Percentiles rank a stretch among this genome's conserved stretches.
These are phyloP conservation scores for Talaromyces proteolyticus DNA, from an alignment of 495 filamentous ascomycete species.

Conservation along the genomic window DNA sequence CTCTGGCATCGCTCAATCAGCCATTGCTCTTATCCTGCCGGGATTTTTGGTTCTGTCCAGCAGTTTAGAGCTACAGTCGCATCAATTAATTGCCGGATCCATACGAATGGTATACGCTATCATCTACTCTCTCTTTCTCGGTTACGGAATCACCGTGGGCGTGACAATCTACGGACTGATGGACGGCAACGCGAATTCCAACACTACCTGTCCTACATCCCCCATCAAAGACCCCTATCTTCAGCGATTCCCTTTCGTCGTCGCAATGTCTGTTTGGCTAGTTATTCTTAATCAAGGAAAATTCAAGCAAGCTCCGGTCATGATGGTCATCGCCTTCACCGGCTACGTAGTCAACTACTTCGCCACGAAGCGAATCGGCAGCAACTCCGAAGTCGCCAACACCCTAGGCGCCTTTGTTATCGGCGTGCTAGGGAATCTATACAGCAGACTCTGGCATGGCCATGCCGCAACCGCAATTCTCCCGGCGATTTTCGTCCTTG, in stretches of 20 bases:
- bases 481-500: slow-evolving; percentile 90
- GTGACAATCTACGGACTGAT: slow-evolving; percentile 81
- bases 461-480: slow-evolving; percentile 80
- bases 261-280: slow-evolving; percentile 70
- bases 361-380: slow-evolving; percentile 56
- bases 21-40: slow-evolving; percentile 85
- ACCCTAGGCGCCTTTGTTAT: slow-evolving; percentile 79
- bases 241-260: slow-evolving; percentile 53
- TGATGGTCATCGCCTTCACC: slow-evolving; percentile 67
- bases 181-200: slow-evolving; percentile 63
- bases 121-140: slow-evolving; percentile 89
- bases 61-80: slow-evolving; percentile 77
- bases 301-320: slow-evolving; percentile 75
- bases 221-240: slow-evolving; percentile 25
- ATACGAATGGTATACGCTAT: slow-evolving; percentile 90
- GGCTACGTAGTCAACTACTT: slow-evolving; percentile 81
- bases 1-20: slow-evolving; percentile 76
- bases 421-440: slow-evolving; percentile 78
- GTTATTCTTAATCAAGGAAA: slow-evolving; percentile 82
- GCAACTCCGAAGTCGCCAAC: slow-evolving; percentile 71
- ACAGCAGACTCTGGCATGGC: slow-evolving; percentile 71
- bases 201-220: slow-evolving; percentile 48
- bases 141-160: slow-evolving; percentile 94
- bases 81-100: slow-evolving; percentile 77
- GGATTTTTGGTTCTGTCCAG: slow-evolving; percentile 77